Evolutionary conservation across 176 grass and related monocot genomes (phyloP), one percentile per base, ranked within the genome.

Genomic region (Poa annua): DNA sequence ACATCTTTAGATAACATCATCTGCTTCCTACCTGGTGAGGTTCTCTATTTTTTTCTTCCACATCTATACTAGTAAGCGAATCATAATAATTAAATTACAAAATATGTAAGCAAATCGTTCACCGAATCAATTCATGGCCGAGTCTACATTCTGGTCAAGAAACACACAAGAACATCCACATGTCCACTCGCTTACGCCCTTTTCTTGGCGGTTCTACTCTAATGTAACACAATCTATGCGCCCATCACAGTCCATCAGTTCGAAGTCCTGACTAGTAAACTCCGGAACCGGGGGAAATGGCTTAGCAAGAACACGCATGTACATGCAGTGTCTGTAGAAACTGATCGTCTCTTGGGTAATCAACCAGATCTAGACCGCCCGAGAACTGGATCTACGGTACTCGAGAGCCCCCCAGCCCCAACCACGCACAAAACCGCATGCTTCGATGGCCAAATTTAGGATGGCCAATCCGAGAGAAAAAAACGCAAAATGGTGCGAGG

Each of bases 101-200:
- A 36, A 21, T 66, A 15, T 65, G 11, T 56, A 51, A 66, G 25
- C 2, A 79, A 21, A 51, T 72, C 21, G 22, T 26, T 17, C 42
- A 13, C 17, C 29, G 32, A 42, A 42, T 19, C 29, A 55, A 54
- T 21, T 17, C 21, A 22, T 35, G 44, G 29, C 5, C 29, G 26
- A 80, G n/a, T 80, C 62, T 9, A 24, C 20, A 32, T 51, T 33
- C 29, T 51, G 61, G 49, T 66, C 42, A 52, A 52, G 78, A 67
- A 80, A 32, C 45, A 53, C 42, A 80, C 78, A 68, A 8, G 62
- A 80, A 24, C 78, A 80, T 80, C 59, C 78, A 80, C 17, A 51
- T 52, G 44, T 63, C 25, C 60, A 63, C 60, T 63, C 12, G 60
- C 52, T 34, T 55, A 22, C 7, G 51, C 74, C 59, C 17, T 47